A percentile compares a stretch with the other conserved stretches of the same genome.
These are phyloP conservation scores for Albizia julibrissin DNA, from an alignment of 306 rosid species.

Conservation along the genomic window DNA sequence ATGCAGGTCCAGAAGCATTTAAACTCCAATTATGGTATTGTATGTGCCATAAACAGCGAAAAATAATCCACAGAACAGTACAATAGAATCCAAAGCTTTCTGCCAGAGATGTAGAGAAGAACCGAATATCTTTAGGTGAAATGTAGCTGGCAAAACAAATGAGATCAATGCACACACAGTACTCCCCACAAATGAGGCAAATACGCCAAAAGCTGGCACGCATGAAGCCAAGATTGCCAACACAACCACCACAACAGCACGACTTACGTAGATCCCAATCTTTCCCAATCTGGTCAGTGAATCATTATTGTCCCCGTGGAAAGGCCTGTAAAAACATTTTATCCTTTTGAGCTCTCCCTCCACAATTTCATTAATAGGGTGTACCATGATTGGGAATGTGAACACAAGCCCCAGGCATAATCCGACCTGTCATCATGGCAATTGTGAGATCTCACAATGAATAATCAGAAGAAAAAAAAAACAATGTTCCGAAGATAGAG, in stretches of 20 bases:
- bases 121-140: slow-evolving; percentile 69
- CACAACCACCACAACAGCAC: slow-evolving; percentile 65
- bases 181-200: slow-evolving; percentile 86
- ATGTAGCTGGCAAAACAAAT: slow-evolving; percentile 81
- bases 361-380: slow-evolving; percentile 81
- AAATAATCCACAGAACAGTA: slow-evolving; percentile 64
- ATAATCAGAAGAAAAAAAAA: slow-evolving; percentile 8
- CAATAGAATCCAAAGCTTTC: slow-evolving; percentile 53
- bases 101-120: slow-evolving; percentile 65
- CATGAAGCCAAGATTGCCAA: slow-evolving; percentile 63
- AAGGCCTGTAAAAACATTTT: slow-evolving; percentile 2
- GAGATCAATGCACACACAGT: slow-evolving; percentile 82
- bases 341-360: slow-evolving; percentile 50
- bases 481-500: background rate
- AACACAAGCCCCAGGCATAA: slow-evolving; percentile 78
- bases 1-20: slow-evolving; percentile 31
- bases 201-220: slow-evolving; percentile 72
- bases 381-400: slow-evolving; percentile 89
- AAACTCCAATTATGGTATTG: slow-evolving; percentile 60
- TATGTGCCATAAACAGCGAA: slow-evolving; percentile 86
- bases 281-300: slow-evolving; percentile 38
- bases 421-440: slow-evolving; percentile 62
- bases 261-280: slow-evolving; percentile 45
- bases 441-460: slow-evolving; percentile 27
- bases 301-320: slow-evolving; percentile 10